phyloP scores from a whole-genome alignment of 495 filamentous ascomycete genomes.

The Penicillium lividum region DNA sequence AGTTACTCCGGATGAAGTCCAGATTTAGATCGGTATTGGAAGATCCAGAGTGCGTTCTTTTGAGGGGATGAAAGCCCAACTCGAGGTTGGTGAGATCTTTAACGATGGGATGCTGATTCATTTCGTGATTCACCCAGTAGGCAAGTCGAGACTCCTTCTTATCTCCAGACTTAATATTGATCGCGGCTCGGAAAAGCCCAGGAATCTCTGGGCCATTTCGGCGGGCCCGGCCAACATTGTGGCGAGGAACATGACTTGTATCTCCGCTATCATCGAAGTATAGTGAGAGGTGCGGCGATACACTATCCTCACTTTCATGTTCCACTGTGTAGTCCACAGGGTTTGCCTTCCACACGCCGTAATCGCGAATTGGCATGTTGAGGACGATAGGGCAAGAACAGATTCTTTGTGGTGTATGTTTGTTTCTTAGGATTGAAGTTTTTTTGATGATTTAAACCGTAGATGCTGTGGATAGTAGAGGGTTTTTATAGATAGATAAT shows the following conservation, averaged over 20 bases:
- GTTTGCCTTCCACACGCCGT: neutral
- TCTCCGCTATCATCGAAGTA: neutral
- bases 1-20: neutral
- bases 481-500: neutral
- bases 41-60: neutral
- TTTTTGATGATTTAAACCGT: too few relatives aligned
- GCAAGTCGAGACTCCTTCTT: constrained; percentile 26
- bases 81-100: neutral
- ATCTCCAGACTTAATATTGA: constrained; percentile 32
- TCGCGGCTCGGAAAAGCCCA: constrained; percentile 24
- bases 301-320: too few relatives aligned
- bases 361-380: neutral
- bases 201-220: constrained; percentile 3
- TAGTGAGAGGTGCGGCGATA: neutral
- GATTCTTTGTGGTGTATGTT: too few relatives aligned
- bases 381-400: too few relatives aligned
- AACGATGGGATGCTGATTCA: constrained; percentile 4
- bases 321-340: neutral
- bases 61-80: neutral
- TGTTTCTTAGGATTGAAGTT: too few relatives aligned
- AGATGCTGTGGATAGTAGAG: too few relatives aligned
- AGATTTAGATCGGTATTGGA: neutral
- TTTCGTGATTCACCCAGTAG: constrained; percentile 26
- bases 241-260: neutral
- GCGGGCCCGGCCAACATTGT: neutral